Base-by-base conservation (phyloP, 202 grass and related monocot genomes). In the Panicum hallii region DNA sequence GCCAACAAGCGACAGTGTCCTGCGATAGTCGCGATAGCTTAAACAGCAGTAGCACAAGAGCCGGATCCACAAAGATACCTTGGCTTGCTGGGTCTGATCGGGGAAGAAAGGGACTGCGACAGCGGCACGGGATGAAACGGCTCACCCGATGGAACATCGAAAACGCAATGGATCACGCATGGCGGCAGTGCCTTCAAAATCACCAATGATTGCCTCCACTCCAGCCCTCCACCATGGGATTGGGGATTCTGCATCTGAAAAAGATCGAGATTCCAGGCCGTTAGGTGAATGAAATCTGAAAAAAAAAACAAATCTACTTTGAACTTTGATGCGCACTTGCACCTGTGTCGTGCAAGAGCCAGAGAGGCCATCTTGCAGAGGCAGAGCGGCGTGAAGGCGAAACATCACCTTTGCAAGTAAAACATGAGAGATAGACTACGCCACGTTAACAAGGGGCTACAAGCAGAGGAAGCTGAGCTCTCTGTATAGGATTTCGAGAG, bases 191-290 rank as follows among this genome's bases (percentile, higher is more conserved):
- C 50, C 76, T 44, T 42, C 52, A 60, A 53, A 75, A 20, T 30
- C 79, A 0, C 22, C 84, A 83, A 87, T 86, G 73, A 71, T 78
- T 82, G 58, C 79, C 74, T 82, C 79, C 67, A 83, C 74, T 50
- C 79, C 67, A 62, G 42, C 12, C 17, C 2, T 34, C 76, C 58
- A 79, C 65, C 48, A 49, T 23, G 12, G 65, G 26, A 26, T 26
- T 26, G 26, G 64, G 65, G 65, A 86, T 86, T 63, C 79, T 32
- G 65, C 72, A 86, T 66, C 15, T 45, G 79, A 32, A 82, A 50
- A 80, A 67, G 40, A 8, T 26, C 34, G 28, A 44, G 71, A 60
- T 60, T 28, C 61, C 41, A 50, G 23, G 70, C 81, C 11, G 34
- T 32, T 2, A 6, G 46, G 13, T 15, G 42, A 43, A 63, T 54